Evolutionary conservation across 768 basidiomycete species (phyloP), one percentile per base, ranked within the genome.

Genomic region (Lactarius hatsudake): DNA sequence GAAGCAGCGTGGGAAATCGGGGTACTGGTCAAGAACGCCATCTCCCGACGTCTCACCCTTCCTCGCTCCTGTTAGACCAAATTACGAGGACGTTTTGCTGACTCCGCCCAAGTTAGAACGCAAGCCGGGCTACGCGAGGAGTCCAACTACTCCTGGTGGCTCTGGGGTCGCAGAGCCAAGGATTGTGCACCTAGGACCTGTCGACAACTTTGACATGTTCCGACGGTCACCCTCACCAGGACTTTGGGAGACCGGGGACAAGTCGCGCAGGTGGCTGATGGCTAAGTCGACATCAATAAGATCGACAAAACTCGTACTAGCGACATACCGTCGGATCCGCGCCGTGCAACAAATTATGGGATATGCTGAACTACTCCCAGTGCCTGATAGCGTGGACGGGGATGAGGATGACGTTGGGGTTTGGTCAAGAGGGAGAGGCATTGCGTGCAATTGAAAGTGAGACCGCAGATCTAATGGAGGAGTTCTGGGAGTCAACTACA

Each of bases 311-410:
- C 82, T 91, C 2, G 78, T 85, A n/a, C 79, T 78, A 42, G 81
- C 78, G 42, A 90, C 88, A 17, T 88, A 87, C 71, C 79, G 79
- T 40, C 79, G 88, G 34, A 83, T 91, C 30, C 79, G 89, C 23
- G 74, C 82, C 2, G 86, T 88, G 28, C 89, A 90, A 75, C 78
- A 78, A 15, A 81, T 79, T 61, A 81, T 90, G 81, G 89, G 89
- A 2, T 91, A 90, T 74, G 79, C 82, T 18, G 74, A 78, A 5
- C 74, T 89, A 34, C 76, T 90, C 9, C 86, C 87, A 13, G 68
- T 84, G 55, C 81, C 81, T 10, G 74, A 73, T 28, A 73, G 73
- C 34, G 74, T 73, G 43, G 73, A 73, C 6, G 77, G 74, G 6
- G 70, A 67, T 15, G 78, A 34, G 18, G 58, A 55, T 6, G 64